Percentiles rank a stretch among this genome's conserved stretches.
phyloP scores from a whole-genome alignment of 1,284 basidiomycete genomes.

The Ganoderma resinaceum region DNA sequence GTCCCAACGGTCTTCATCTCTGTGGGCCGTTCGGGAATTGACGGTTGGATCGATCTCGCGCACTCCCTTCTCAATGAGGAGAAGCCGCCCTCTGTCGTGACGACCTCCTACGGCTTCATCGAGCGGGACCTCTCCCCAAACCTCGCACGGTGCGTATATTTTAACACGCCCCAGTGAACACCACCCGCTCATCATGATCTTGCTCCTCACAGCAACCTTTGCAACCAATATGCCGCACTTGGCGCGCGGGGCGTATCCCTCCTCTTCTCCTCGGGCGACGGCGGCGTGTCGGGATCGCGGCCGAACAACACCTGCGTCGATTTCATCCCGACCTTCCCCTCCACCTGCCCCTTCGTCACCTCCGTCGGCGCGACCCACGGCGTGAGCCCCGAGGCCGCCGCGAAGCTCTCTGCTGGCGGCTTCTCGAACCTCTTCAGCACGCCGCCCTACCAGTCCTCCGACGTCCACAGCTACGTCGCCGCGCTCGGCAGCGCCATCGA shows the following conservation, averaged over 20 bases:
- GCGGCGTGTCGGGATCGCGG: slow-evolving; percentile 61
- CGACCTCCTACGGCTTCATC: slow-evolving; percentile 55
- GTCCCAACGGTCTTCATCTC: slow-evolving; percentile 30
- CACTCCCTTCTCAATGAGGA: slow-evolving; percentile 48
- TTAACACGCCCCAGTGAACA: no score
- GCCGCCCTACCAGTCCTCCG: slow-evolving; percentile 45
- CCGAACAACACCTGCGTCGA: slow-evolving; percentile 47
- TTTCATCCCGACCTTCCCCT: slow-evolving; percentile 76
- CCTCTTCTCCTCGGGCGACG: slow-evolving; percentile 71
- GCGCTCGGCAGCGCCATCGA: slow-evolving; percentile 40
- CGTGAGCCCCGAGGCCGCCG: slow-evolving; percentile 57
- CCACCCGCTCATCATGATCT: no score
- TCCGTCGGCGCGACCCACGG: slow-evolving; percentile 60
- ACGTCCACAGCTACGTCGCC: slow-evolving; percentile 41
- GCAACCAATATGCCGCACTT: slow-evolving; percentile 47
- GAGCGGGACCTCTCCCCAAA: slow-evolving; percentile 35
- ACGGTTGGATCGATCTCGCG: slow-evolving; percentile 24
- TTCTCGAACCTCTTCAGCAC: slow-evolving; percentile 57
- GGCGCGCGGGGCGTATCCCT: slow-evolving; percentile 63
- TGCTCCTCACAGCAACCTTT: slow-evolving; percentile 21
- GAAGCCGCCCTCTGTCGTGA: slow-evolving; percentile 61
- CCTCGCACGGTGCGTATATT: slow-evolving; percentile 18
- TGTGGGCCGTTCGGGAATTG: slow-evolving; percentile 11
- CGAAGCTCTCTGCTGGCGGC: slow-evolving; percentile 60
- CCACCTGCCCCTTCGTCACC: slow-evolving; percentile 63